These are phyloP conservation scores for Annona cherimola DNA, from an alignment of 164 flowering plant genomes.

Conservation along the genomic window DNA sequence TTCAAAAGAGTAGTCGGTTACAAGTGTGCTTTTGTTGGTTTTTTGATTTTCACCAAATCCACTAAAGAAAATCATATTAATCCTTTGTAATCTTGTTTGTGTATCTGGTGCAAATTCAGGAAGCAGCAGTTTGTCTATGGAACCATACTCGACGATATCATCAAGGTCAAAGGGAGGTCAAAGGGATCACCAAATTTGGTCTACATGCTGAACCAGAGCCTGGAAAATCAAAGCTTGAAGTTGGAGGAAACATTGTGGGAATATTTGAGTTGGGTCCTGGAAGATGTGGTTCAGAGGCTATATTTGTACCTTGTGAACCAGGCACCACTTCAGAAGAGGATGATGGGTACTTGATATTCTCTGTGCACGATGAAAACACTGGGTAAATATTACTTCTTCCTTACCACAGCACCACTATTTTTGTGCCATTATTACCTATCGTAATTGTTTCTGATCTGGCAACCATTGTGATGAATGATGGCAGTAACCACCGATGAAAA, in stretches of 20 bases:
- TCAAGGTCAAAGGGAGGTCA: constrained; percentile 76
- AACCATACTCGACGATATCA: constrained; percentile 64
- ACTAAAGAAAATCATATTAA: background rate
- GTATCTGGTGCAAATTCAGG: constrained; percentile 36
- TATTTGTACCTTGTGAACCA: constrained; percentile 77
- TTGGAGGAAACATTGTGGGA: constrained; percentile 88
- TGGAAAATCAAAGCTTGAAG: constrained; percentile 66
- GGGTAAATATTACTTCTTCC: constrained; percentile 45
- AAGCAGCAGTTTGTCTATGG: constrained; percentile 87
- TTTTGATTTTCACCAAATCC: background rate
- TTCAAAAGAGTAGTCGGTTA: background rate
- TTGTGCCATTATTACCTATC: background rate
- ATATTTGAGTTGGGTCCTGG: constrained; percentile 77
- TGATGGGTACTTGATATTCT: constrained; percentile 89
- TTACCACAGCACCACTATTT: background rate
- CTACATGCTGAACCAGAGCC: constrained; percentile 70
- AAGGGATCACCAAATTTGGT: constrained; percentile 78
- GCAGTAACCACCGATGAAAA: background rate
- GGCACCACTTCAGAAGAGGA: constrained; percentile 83
- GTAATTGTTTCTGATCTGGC: background rate
- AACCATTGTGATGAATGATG: background rate
- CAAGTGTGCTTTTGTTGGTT: background rate
- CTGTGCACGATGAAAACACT: constrained; percentile 76
- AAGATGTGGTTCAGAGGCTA: constrained; percentile 91
- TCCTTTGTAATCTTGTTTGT: background rate